Conservation (phyloP, 768 basidiomycete genomes). For the Ramaria sp. region DNA sequence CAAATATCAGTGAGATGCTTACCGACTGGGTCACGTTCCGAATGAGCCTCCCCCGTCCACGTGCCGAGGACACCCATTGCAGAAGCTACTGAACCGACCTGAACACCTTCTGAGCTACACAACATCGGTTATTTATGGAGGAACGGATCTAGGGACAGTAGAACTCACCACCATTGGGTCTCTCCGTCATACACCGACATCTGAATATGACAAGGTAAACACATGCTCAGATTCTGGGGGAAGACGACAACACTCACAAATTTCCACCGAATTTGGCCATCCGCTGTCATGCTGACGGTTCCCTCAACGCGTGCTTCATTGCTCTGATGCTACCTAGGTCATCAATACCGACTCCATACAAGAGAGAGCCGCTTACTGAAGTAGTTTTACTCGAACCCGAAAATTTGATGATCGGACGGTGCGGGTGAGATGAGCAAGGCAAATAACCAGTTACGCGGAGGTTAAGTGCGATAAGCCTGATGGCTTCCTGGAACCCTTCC, state of each 20-base stretch:
- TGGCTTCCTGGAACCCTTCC: constrained; percentile 51
- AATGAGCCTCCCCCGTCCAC: constrained; percentile 54
- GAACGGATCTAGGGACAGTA: neutral
- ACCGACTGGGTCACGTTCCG: constrained; percentile 58
- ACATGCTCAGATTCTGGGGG: constrained; percentile 6
- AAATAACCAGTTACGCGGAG: constrained; percentile 31
- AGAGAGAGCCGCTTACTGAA: neutral
- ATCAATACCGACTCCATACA: neutral
- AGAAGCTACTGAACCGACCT: constrained; percentile 55
- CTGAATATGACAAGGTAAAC: constrained; percentile 22
- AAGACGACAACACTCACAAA: constrained; percentile 35
- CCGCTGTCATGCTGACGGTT: constrained; percentile 34
- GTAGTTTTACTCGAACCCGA: constrained; percentile 7
- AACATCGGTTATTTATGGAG: neutral
- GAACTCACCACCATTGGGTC: constrained; percentile 48
- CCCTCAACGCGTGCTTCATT: constrained; percentile 38
- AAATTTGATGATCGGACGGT: constrained; percentile 13
- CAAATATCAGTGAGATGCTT: constrained; percentile 14
- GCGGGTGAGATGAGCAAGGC: constrained; percentile 2
- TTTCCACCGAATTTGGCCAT: constrained; percentile 41
- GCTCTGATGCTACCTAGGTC: constrained; percentile 7
- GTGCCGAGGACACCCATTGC: constrained; percentile 55
- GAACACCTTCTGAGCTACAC: constrained; percentile 52
- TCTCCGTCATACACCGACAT: constrained; percentile 40
- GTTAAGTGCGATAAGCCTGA: constrained; percentile 48